Conservation (phyloP, 169 alveolate genomes). For the Plasmodium ovale region DNA sequence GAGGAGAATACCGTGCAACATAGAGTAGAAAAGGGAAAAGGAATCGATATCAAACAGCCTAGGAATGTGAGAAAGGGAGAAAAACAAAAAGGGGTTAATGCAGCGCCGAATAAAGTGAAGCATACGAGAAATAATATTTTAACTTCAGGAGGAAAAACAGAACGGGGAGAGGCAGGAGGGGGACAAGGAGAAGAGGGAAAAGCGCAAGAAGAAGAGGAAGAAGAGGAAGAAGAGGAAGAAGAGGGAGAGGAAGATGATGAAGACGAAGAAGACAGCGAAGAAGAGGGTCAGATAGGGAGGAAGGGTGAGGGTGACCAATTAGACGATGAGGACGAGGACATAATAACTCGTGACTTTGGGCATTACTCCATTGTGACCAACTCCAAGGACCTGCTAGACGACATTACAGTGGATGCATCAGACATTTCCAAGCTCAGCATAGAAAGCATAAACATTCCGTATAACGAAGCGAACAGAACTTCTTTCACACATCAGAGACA, state of each 20-base stretch:
- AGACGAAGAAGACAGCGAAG: not conserved
- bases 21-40: not conserved
- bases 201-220: not conserved
- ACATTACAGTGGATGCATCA: conserved; percentile 47
- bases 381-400: conserved; percentile 34
- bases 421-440: conserved; percentile 55
- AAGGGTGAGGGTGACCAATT: not conserved
- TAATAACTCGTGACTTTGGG: conserved; percentile 6
- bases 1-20: not conserved
- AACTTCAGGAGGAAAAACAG: not conserved
- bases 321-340: not conserved
- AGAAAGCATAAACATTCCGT: conserved; percentile 22
- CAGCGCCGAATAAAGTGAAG: not conserved
- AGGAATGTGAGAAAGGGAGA: no score
- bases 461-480: conserved; percentile 13
- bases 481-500: conserved; percentile 54
- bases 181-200: not conserved
- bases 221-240: not conserved
- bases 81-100: no score
- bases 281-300: not conserved
- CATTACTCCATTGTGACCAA: conserved; percentile 46
- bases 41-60: no score
- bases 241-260: not conserved
- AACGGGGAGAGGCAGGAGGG: not conserved
- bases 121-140: not conserved